These are phyloP conservation scores for Thoreauomyces humboldtii DNA, from an alignment of 192 early-diverging fungal genomes.

Conservation along the genomic window DNA sequence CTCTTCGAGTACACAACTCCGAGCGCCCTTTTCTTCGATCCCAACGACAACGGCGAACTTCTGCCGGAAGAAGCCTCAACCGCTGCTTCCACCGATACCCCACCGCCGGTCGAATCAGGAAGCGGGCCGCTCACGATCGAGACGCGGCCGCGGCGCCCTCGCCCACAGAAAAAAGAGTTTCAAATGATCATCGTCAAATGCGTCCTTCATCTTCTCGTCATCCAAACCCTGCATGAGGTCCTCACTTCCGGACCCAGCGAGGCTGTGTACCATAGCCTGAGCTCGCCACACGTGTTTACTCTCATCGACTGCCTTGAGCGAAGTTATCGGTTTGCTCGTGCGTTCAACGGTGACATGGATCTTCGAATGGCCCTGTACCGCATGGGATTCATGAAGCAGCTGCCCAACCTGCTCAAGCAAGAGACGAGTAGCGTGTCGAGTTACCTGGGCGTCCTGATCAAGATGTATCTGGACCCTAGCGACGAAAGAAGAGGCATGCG, in stretches of 20 bases:
- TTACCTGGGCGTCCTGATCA: conserved; percentile 64
- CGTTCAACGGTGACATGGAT: conserved; percentile 79
- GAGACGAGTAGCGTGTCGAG: conserved; percentile 74
- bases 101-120: background rate
- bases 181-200: conserved; percentile 86
- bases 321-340: conserved; percentile 76
- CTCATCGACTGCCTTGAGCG: conserved; percentile 78
- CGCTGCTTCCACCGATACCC: background rate
- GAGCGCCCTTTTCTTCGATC: conserved; percentile 63
- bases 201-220: conserved; percentile 81
- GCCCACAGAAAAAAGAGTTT: conserved; percentile 70
- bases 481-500: conserved; percentile 47
- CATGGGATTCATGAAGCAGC: conserved; percentile 88
- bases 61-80: background rate
- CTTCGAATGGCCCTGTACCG: conserved; percentile 77
- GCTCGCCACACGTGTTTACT: conserved; percentile 64
- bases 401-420: conserved; percentile 90
- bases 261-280: conserved; percentile 56
- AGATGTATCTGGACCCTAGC: conserved; percentile 63
- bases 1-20: conserved; percentile 84
- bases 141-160: conserved; percentile 26
- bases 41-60: conserved; percentile 21
- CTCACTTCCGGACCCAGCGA: conserved; percentile 41
- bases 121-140: conserved; percentile 3
- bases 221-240: conserved; percentile 86